Conservation (phyloP, 2,329 filamentous ascomycete species). For the Aspergillus bombycis region DNA sequence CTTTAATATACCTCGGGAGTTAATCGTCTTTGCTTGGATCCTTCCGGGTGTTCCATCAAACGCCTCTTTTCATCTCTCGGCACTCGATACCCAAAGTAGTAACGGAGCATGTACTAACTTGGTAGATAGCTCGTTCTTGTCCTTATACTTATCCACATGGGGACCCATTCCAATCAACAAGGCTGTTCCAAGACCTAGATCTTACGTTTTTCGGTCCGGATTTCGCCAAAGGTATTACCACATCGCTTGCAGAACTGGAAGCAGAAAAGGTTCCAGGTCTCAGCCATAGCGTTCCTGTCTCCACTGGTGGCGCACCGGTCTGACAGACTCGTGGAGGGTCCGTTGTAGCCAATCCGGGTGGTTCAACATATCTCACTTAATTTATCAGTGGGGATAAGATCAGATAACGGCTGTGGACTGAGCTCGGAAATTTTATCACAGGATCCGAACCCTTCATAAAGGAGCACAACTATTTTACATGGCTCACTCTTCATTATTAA, state of each 20-base stretch:
- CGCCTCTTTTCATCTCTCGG: conserved; percentile 1
- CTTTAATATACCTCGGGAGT: conserved; percentile 8
- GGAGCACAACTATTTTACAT: no score
- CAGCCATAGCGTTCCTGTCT: background rate
- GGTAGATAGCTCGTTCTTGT: background rate
- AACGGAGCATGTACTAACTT: background rate
- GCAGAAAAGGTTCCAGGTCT: background rate
- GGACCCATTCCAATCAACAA: background rate
- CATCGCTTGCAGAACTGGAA: background rate
- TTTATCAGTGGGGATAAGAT: background rate
- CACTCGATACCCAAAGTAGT: conserved; percentile 11
- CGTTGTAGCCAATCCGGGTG: background rate
- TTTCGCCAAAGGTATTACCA: background rate
- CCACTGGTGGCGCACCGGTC: background rate
- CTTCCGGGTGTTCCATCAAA: background rate
- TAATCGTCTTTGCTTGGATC: background rate
- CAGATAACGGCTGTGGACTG: background rate
- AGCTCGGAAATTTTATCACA: background rate
- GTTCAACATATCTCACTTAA: background rate
- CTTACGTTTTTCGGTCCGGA: background rate
- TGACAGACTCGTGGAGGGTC: background rate
- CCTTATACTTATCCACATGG: background rate
- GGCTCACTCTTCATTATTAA: background rate
- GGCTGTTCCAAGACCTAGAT: background rate
- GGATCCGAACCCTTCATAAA: background rate